Percentiles rank a stretch among this genome's conserved stretches.
Evolutionary conservation across 371 early-diverging fungal genomes (phyloP).

Genomic region (Mycotypha africana): DNA sequence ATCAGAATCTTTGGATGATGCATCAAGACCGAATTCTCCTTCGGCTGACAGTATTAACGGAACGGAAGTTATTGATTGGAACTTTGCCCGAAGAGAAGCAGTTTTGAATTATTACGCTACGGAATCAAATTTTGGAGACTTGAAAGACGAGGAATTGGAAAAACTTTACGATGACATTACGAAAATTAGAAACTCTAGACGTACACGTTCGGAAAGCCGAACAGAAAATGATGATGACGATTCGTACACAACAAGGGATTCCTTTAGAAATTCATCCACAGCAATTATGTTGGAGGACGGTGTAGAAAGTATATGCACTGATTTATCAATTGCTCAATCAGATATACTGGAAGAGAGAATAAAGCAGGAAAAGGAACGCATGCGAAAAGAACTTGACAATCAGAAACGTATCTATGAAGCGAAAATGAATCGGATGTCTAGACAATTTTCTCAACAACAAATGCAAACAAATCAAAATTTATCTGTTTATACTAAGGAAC

Average conservation of each 20-base stretch:
- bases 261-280: conserved; percentile 32
- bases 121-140: conserved; percentile 40
- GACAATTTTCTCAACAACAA: conserved; percentile 36
- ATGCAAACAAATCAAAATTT: conserved; percentile 19
- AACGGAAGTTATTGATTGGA: conserved; percentile 73
- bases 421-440: conserved; percentile 41
- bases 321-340: conserved; percentile 23
- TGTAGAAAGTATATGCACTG: conserved; percentile 41
- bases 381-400: conserved; percentile 48
- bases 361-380: conserved; percentile 46
- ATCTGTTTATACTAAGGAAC: conserved; percentile 31
- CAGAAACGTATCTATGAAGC: conserved; percentile 46
- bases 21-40: conserved; percentile 48
- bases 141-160: conserved; percentile 58
- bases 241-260: conserved; percentile 42
- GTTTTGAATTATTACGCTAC: conserved; percentile 44
- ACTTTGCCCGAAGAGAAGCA: conserved; percentile 70
- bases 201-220: conserved; percentile 50
- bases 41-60: conserved; percentile 44
- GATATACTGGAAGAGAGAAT: conserved; percentile 47
- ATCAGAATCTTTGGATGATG: conserved; percentile 7
- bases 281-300: conserved; percentile 34
- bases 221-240: conserved; percentile 39
- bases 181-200: conserved; percentile 46
- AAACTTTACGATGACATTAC: conserved; percentile 53